Percentiles rank a stretch among this genome's conserved stretches.
Conservation (phyloP, 176 grass and related monocot species). For the Olyra latifolia region DNA sequence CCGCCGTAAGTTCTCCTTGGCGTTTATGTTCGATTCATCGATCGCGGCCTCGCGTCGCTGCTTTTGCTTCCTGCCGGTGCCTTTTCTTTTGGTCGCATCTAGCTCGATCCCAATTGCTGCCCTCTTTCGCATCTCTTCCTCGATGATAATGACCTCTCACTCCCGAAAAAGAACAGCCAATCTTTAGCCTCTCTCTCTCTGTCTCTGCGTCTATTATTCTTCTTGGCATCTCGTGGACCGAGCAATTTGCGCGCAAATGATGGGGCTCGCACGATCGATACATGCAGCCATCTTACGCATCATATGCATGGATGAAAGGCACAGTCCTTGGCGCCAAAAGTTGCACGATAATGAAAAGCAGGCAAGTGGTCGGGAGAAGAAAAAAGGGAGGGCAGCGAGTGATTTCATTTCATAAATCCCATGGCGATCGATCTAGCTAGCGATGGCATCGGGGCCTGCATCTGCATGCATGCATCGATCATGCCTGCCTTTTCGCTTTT, state of each 20-base stretch:
- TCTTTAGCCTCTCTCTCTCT: slow-evolving; percentile 6
- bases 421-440: slow-evolving; percentile 3
- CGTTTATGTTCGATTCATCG: slow-evolving; percentile 26
- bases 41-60: background rate
- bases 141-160: slow-evolving; percentile 18
- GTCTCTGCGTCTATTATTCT: background rate
- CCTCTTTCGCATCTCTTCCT: slow-evolving; percentile 5
- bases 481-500: background rate
- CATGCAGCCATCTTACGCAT: background rate
- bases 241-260: slow-evolving; percentile 26
- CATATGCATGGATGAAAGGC: background rate
- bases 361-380: background rate
- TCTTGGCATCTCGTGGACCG: slow-evolving; percentile 31
- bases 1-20: too few relatives aligned
- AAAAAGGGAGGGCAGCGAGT: background rate
- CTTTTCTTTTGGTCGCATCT: slow-evolving; percentile 16
- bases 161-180: background rate
- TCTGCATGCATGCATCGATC: background rate
- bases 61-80: background rate
- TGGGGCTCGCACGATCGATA: slow-evolving; percentile 25
- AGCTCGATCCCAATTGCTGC: slow-evolving; percentile 12
- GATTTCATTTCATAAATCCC: background rate
- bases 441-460: background rate
- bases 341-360: background rate
- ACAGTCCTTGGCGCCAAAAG: slow-evolving; percentile 10